phyloP scores from a whole-genome alignment of 2,329 filamentous ascomycete genomes.

The Polytolypa hystricis region DNA sequence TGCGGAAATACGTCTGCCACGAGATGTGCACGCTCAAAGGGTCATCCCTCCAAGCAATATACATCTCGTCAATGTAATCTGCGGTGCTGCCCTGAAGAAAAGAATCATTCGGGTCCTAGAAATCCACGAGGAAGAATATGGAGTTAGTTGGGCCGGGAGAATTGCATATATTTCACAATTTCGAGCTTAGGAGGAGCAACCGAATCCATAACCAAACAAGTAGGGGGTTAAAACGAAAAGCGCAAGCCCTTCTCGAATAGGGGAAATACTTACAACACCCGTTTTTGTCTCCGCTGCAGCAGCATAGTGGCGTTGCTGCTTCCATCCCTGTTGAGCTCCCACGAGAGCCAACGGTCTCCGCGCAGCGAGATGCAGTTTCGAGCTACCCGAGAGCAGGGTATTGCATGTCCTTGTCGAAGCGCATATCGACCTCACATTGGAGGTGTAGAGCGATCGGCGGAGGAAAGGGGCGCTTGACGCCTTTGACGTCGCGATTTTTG shows the following conservation, averaged over 20 bases:
- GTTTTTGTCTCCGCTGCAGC: slow-evolving; percentile 46
- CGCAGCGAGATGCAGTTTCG: slow-evolving; percentile 26
- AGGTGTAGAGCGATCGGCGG: slow-evolving; percentile 24
- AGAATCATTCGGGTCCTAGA: slow-evolving; percentile 75
- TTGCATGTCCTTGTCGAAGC: slow-evolving; percentile 2
- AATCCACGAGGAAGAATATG: too few relatives aligned
- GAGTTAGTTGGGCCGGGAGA: too few relatives aligned
- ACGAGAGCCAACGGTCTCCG: slow-evolving; percentile 34
- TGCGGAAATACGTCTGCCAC: slow-evolving; percentile 99
- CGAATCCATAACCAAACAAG: slow-evolving; percentile 1
- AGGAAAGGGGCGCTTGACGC: slow-evolving; percentile 28
- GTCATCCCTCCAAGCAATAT: slow-evolving; percentile 91
- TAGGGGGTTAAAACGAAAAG: not conserved
- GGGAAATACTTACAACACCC: slow-evolving; percentile 53
- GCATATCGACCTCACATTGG: slow-evolving; percentile 12
- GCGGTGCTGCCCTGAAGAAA: slow-evolving; percentile 95
- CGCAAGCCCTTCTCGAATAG: too few relatives aligned
- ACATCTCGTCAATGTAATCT: slow-evolving; percentile 99
- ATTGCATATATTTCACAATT: too few relatives aligned
- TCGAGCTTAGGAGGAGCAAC: not conserved
- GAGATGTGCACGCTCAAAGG: slow-evolving; percentile 90
- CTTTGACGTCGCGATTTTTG: slow-evolving; percentile 24
- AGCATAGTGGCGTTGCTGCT: slow-evolving; percentile 46
- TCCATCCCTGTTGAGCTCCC: slow-evolving; percentile 23
- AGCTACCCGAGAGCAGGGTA: slow-evolving; percentile 13